Base-by-base conservation (phyloP, 2,329 filamentous ascomycete genomes). In the Ceratocystis albifundus region DNA sequence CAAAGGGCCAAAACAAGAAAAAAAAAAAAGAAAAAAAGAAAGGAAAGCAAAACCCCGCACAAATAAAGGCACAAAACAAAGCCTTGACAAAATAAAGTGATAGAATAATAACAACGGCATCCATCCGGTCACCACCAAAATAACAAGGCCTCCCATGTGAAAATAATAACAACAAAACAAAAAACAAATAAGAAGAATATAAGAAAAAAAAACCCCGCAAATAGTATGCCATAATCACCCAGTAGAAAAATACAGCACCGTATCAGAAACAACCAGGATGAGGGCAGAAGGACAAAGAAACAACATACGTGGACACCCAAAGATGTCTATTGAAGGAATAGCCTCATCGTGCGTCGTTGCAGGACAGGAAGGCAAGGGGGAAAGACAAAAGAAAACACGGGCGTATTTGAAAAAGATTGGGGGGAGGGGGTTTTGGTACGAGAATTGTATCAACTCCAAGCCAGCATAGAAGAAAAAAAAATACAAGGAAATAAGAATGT, bases 401-500 rank as follows among this genome's bases (percentile, higher is more conserved):
- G 25, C 48, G 48, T 53, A 53, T 53, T 28, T 25, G 25, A 53
- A 53, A 53, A 53, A 17, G 12, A 36, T 32, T 15, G 28, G 53
- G 50, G 32, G 5, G 25, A 17, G 53, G 50, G 32, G 5, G 20
- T 30, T 55, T 59, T 59, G 55, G 55, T 59, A 59, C 28, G 55
- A 32, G 28, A 28, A 36, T 36, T 59, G 55, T 59, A 59, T 32
- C 55, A 59, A 36, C 55, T 36, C 61, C 30, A 62, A 15, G 61
- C 32, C 36, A 41, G 32, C 36, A 22, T 62, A 62, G 36, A 46
- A 53, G 53, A 12, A 48, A 53, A 62, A 12, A 48, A 41, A 65
- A 66, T 50, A 25, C 20, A 50, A 44, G 30, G 36, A 20, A 67
- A 67, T 36, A 30, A 63, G 22, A 61, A 53, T 41, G 22, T 48